These are phyloP conservation scores for Russula sp. DNA, from an alignment of 768 basidiomycete species.

Conservation along the genomic window DNA sequence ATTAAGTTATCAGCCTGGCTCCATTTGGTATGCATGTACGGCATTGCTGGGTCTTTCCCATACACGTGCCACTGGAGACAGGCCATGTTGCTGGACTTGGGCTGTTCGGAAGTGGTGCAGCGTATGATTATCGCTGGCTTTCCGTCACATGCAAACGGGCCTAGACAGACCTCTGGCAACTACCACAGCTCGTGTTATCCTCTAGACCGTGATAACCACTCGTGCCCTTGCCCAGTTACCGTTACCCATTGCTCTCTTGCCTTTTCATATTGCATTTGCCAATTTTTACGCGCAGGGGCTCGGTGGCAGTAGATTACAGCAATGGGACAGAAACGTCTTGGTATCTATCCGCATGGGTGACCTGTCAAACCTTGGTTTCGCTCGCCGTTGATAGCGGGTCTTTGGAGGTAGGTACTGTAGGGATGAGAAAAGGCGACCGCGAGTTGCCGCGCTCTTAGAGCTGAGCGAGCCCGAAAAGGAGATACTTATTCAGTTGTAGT, in stretches of 20 bases:
- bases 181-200: constrained; percentile 1
- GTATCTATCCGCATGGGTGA: not conserved
- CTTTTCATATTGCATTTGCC: not conserved
- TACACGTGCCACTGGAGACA: constrained; percentile 1
- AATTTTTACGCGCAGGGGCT: not conserved
- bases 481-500: not conserved
- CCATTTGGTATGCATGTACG: constrained; percentile 17
- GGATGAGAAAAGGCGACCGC: not conserved
- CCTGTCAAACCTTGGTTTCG: constrained; percentile 1
- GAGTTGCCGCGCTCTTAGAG: constrained; percentile 16
- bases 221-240: not conserved
- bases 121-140: constrained; percentile 15
- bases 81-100: constrained; percentile 12
- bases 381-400: not conserved
- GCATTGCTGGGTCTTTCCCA: not conserved
- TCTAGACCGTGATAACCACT: not conserved
- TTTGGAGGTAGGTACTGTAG: not conserved
- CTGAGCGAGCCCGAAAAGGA: constrained; percentile 17
- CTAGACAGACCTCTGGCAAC: not conserved
- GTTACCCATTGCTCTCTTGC: too few species aligned
- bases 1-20: not conserved
- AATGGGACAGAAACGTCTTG: not conserved
- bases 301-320: not conserved
- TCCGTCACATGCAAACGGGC: constrained; percentile 2
- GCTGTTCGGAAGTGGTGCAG: constrained; percentile 2